Evolutionary conservation across 1,284 basidiomycete genomes (phyloP), one percentile per base, ranked within the genome.

Genomic region (Ganoderma boninense): DNA sequence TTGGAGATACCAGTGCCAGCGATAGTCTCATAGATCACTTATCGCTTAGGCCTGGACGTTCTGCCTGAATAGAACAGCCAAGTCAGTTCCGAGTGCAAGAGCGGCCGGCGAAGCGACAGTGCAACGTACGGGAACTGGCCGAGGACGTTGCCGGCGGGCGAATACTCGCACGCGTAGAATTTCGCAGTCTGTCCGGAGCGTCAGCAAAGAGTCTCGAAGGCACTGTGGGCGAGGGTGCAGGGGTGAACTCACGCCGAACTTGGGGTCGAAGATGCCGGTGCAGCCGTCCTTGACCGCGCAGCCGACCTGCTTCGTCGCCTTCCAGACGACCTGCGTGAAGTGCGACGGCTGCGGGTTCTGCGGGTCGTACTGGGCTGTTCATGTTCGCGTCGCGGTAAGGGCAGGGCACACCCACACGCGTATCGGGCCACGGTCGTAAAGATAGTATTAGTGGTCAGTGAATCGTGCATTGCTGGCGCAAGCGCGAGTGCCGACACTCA

Each of bases 261-360:
- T 46, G 44, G 44, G 44, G 44, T 46, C 44, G 44, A 90, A 88
- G 69, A 90, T 88, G 40, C 85, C 86, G 73, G 77, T 79, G 79
- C 89, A 91, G 16, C 78, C 73, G 66, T 84, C 79, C 46, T 10
- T 49, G 54, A 87, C 82, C 32, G 89, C 91, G 77, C 91, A 93
- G 38, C 91, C 92, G 40, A 92, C 81, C 71, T 91, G 81, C 0
- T 84, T 87, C 14, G 87, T 86, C 10, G 79, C 83, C 79, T 93
- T 92, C 91, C 92, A 93, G 2, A 93, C 90, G 61, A 80, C 78
- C 79, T 93, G 91, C 8, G 91, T 93, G 77, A 90, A 93, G 78
- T 93, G 91, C 63, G 90, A 91, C 20, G 86, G 75, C 61, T 79
- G 66, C 4, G 90, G 91, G 79, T 87, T 87, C 75, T 74, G 83